Conservation (phyloP, 1,284 basidiomycete genomes). For the Trichosporon faecale region DNA sequence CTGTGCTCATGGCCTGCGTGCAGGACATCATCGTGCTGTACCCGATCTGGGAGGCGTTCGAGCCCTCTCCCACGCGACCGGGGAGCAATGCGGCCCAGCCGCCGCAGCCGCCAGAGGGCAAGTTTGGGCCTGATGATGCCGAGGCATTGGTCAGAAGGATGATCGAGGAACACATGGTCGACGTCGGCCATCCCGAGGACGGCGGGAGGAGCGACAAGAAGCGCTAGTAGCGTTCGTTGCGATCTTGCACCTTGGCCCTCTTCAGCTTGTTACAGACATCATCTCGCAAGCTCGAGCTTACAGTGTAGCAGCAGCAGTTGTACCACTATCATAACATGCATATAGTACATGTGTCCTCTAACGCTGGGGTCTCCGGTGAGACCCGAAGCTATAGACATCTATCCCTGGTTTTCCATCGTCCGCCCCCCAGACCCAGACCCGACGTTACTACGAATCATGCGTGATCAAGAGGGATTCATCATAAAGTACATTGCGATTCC, state of each 20-base stretch:
- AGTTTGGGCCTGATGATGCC: constrained; percentile 45
- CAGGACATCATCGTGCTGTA: constrained; percentile 91
- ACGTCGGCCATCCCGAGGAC: constrained; percentile 59
- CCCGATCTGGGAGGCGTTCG: constrained; percentile 75
- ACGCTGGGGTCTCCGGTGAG: background rate
- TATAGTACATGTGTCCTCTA: constrained; percentile 12
- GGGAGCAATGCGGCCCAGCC: constrained; percentile 7
- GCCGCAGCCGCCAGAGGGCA: constrained; percentile 41
- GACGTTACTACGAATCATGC: background rate
- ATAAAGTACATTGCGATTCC: constrained; percentile 5
- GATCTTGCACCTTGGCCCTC: no score
- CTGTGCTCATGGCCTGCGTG: constrained; percentile 75
- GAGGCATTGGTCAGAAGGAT: constrained; percentile 60
- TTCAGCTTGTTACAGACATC: no score
- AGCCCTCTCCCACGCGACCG: constrained; percentile 29
- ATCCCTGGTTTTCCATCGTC: background rate
- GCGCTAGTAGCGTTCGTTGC: background rate
- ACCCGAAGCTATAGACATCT: background rate
- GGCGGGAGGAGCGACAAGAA: constrained; percentile 25
- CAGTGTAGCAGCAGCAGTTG: constrained; percentile 15
- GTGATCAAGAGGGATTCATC: constrained; percentile 6
- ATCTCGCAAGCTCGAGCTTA: no score
- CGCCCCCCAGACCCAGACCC: background rate
- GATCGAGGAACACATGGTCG: constrained; percentile 64
- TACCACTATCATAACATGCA: constrained; percentile 25